phyloP scores from a whole-genome alignment of 441 rosid species.

The Oxalis stricta region DNA sequence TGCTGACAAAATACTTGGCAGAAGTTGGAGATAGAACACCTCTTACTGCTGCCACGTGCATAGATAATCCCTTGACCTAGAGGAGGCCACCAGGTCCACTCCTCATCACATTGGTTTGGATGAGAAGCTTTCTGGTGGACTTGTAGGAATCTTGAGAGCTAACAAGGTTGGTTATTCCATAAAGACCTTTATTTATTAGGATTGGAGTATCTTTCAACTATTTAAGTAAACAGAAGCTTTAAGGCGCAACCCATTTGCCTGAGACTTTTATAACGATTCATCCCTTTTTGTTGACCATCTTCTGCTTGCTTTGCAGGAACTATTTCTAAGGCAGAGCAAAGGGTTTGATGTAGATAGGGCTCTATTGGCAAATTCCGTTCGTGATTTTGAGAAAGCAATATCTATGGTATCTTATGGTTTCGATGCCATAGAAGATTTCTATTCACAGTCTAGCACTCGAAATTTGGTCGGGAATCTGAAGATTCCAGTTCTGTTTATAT shows the following conservation, averaged over 20 bases:
- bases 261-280: no score
- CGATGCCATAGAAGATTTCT: conserved; percentile 70
- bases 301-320: conserved; percentile 31
- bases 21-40: conserved; percentile 85
- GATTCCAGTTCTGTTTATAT: conserved; percentile 86
- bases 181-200: conserved; percentile 5
- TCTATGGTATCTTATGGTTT: conserved; percentile 86
- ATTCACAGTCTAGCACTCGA: conserved; percentile 63
- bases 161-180: conserved; percentile 60
- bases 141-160: conserved; percentile 55
- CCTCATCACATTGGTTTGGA: conserved; percentile 37
- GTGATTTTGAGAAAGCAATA: conserved; percentile 82
- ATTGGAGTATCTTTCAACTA: background rate
- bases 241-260: no score
- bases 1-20: conserved; percentile 81
- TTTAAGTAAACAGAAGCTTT: background rate
- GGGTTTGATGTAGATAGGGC: conserved; percentile 87
- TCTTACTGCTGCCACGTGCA: conserved; percentile 81
- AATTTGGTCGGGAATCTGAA: conserved; percentile 59
- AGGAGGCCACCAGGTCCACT: conserved; percentile 67
- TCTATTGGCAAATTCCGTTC: conserved; percentile 62
- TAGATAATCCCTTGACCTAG: conserved; percentile 90
- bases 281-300: background rate
- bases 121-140: conserved; percentile 58
- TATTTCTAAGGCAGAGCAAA: conserved; percentile 78